These are phyloP conservation scores for Trichomonascaceae sp. DNA, from an alignment of 1,139 yeast species.

Conservation along the genomic window DNA sequence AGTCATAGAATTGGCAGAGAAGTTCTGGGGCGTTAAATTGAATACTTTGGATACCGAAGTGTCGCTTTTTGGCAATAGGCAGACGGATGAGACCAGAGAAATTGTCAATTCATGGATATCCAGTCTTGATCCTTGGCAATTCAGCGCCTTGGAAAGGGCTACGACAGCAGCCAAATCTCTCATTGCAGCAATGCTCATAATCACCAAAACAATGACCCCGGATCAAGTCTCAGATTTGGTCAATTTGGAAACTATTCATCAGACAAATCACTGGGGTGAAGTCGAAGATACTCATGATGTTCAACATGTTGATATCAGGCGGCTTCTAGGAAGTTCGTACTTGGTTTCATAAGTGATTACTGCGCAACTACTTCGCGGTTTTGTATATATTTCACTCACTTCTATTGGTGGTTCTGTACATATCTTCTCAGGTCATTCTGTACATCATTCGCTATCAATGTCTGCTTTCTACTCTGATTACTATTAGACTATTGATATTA, in stretches of 20 bases:
- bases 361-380: neutral
- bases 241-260: conserved; percentile 74
- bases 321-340: conserved; percentile 80
- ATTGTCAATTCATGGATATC: conserved; percentile 65
- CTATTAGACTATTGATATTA: neutral
- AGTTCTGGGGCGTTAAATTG: conserved; percentile 49
- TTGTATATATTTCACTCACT: neutral
- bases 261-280: conserved; percentile 92
- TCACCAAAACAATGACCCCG: conserved; percentile 38
- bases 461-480: neutral
- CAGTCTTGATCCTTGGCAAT: conserved; percentile 60
- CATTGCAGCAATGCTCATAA: conserved; percentile 50
- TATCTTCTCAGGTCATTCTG: too few species aligned
- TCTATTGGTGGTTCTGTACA: too few species aligned
- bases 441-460: neutral
- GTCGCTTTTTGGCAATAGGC: conserved; percentile 77
- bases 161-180: conserved; percentile 81
- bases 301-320: conserved; percentile 78
- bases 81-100: conserved; percentile 50
- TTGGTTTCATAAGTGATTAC: conserved; percentile 33
- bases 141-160: conserved; percentile 85
- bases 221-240: conserved; percentile 76
- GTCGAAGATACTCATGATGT: conserved; percentile 98
- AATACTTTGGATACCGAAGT: conserved; percentile 73
- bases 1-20: conserved; percentile 60